phyloP scores from a whole-genome alignment of 192 early-diverging fungal genomes.

The Helicostylum pulchrum region DNA sequence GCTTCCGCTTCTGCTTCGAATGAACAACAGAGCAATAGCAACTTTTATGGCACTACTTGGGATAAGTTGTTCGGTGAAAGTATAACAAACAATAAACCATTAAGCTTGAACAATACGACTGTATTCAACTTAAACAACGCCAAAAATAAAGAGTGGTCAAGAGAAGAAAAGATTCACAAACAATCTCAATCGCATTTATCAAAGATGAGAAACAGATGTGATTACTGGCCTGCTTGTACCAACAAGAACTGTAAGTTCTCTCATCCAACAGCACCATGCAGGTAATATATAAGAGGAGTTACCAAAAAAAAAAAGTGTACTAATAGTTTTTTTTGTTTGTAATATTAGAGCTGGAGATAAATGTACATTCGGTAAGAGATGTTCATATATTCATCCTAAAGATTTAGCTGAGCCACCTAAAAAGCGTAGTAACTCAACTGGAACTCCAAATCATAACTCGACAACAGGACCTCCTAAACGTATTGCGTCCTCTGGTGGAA shows the following conservation, averaged over 20 bases:
- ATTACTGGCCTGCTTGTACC: constrained; percentile 51
- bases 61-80: not conserved
- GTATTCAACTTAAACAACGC: not conserved
- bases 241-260: constrained; percentile 54
- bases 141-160: constrained; percentile 3
- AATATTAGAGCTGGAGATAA: not conserved
- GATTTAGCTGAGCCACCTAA: not conserved
- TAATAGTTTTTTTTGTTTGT: not conserved
- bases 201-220: constrained; percentile 29
- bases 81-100: not conserved
- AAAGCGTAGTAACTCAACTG: no score
- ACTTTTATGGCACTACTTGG: not conserved
- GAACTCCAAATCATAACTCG: no score
- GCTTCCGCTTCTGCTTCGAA: not conserved
- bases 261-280: constrained; percentile 41
- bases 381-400: not conserved
- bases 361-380: not conserved
- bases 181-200: constrained; percentile 5
- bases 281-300: constrained; percentile 23
- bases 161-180: constrained; percentile 2
- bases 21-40: not conserved
- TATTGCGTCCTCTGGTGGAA: no score
- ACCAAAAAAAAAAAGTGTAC: no score
- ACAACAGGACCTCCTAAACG: no score
- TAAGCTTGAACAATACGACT: not conserved